Percentiles rank a stretch among this genome's conserved stretches.
Conservation (phyloP, 805 yeast species). For the Hanseniaspora opuntiae region DNA sequence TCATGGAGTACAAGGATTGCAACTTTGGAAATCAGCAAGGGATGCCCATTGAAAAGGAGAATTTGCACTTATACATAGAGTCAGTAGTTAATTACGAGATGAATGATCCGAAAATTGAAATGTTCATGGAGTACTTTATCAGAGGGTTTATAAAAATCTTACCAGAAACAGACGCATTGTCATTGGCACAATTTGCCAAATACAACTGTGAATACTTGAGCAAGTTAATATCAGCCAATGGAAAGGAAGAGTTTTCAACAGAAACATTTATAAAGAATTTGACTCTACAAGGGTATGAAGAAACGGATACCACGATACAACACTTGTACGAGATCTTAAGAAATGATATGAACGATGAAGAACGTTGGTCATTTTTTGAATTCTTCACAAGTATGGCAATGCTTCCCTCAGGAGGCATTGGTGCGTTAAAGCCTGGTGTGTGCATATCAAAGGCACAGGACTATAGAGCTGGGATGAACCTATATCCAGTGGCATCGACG, state of each 20-base stretch:
- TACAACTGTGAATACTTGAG: conserved; percentile 68
- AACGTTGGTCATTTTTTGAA: conserved; percentile 53
- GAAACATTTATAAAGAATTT: conserved; percentile 53
- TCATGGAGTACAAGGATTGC: conserved; percentile 47
- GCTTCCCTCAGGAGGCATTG: conserved; percentile 83
- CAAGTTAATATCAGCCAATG: conserved; percentile 68
- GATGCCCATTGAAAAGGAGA: conserved; percentile 43
- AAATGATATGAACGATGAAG: conserved; percentile 49
- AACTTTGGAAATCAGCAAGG: conserved; percentile 44
- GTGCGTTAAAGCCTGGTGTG: conserved; percentile 57
- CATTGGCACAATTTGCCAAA: conserved; percentile 22
- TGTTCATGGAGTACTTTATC: conserved; percentile 41
- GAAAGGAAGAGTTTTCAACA: conserved; percentile 50
- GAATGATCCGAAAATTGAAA: conserved; percentile 45
- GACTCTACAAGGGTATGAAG: conserved; percentile 50
- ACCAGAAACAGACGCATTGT: conserved; percentile 58
- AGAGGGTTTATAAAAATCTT: conserved; percentile 58
- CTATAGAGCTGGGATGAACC: conserved; percentile 30
- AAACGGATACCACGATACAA: conserved; percentile 42
- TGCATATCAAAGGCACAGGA: conserved; percentile 39
- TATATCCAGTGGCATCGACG: conserved; percentile 86
- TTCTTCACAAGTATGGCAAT: conserved; percentile 87
- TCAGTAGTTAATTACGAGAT: conserved; percentile 67
- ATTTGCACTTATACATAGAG: conserved; percentile 61
- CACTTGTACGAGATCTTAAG: conserved; percentile 61